Evolutionary conservation across 78 protist genomes (phyloP), one percentile per base, ranked within the genome.

Genomic region (Andalucia godoyi): DNA sequence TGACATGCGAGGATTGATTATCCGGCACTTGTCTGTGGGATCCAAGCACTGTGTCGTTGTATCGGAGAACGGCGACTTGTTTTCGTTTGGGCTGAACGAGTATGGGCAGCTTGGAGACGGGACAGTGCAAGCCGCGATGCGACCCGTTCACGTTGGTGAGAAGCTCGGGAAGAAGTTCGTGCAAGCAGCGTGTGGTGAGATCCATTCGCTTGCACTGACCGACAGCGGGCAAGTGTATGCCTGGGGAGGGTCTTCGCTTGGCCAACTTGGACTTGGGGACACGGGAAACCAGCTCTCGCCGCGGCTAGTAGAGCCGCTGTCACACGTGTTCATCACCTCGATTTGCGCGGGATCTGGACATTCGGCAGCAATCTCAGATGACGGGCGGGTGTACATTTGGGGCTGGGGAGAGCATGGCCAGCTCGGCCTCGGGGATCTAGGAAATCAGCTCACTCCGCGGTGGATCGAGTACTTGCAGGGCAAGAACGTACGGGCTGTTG

Each of bases 371-470:
- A 50, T 64, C n/a, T 38, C 59, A 13, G 69, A 64, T 37, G 7
- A 8, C 23, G 69, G 69, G 9, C 12, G 27, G 40, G 69, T 64
- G 34, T 64, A 64, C 17, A 57, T 50, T 23, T 64, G 52, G 63
- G 69, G 69, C 10, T 50, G 57, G 57, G 47, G 47, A 21, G n/a
- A 64, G 30, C 47, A 43, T 51, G 69, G 69, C 9, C 69, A 64
- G 40, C 10, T 64, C 9, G 69, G 38, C 15, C 52, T 32, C 40
- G 59, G 32, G 38, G n/a, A n/a, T n/a, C n/a, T n/a, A n/a, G n/a
- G n/a, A n/a, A n/a, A n/a, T n/a, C n/a, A n/a, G n/a, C n/a, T n/a
- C n/a, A n/a, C n/a, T n/a, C n/a, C n/a, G n/a, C n/a, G n/a, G n/a
- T n/a, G n/a, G n/a, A n/a, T n/a, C n/a, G n/a, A n/a, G n/a, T n/a